phyloP scores from a whole-genome alignment of 2,329 filamentous ascomycete genomes.

The Clarireedia monteithiana region DNA sequence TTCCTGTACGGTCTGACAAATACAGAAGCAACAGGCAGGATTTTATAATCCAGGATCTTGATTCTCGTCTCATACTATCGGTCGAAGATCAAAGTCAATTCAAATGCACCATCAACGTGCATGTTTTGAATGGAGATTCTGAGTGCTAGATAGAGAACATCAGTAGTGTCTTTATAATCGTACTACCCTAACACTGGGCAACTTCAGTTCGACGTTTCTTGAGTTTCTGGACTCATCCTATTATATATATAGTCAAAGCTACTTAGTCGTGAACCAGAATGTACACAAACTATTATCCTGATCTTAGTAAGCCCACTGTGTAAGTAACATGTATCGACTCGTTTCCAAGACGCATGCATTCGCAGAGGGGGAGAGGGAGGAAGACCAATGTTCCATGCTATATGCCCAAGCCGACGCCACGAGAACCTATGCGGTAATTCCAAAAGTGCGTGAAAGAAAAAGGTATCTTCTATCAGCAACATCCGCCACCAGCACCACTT shows the following conservation, averaged over 20 bases:
- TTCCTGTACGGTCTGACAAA: too few relatives aligned
- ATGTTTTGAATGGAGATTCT: background rate
- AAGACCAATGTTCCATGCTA: too few relatives aligned
- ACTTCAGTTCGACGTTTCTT: background rate
- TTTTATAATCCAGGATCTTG: background rate
- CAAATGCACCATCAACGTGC: background rate
- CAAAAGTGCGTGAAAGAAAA: too few relatives aligned
- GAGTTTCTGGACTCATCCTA: background rate
- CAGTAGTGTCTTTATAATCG: background rate
- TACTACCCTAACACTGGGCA: slow-evolving; percentile 2
- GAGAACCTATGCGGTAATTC: too few relatives aligned
- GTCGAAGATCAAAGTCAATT: background rate
- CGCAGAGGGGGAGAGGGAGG: too few relatives aligned
- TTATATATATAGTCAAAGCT: slow-evolving; percentile 1
- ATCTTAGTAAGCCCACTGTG: background rate
- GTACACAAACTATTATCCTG: background rate
- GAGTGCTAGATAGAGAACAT: background rate
- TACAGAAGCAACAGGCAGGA: too few relatives aligned
- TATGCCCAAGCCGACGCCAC: background rate
- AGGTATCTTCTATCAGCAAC: slow-evolving; percentile 14
- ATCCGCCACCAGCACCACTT: slow-evolving; percentile 22
- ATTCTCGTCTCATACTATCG: background rate
- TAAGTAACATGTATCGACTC: too few relatives aligned
- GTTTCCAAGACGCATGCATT: too few relatives aligned
- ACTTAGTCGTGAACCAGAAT: slow-evolving; percentile 1